Conservation (phyloP, 352 stramenopile genomes). For the Phytophthora pini region DNA sequence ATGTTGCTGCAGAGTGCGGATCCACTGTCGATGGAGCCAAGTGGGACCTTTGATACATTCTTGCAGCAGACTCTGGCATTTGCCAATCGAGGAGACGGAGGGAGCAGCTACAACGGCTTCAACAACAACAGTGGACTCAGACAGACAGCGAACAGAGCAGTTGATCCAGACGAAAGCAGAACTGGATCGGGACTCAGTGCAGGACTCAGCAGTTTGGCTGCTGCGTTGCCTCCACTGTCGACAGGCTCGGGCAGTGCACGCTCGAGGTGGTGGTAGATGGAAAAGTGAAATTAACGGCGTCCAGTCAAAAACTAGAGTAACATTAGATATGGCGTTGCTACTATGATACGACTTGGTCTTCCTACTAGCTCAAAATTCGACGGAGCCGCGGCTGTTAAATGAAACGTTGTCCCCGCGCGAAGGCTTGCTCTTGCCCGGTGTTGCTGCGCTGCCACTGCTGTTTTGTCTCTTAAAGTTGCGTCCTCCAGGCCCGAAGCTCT, state of each 20-base stretch:
- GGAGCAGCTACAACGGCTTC: constrained; percentile 19
- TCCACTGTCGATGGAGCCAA: constrained; percentile 57
- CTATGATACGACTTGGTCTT: constrained; percentile 34
- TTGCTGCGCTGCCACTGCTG: constrained; percentile 17
- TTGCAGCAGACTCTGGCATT: constrained; percentile 70
- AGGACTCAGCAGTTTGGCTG: constrained; percentile 15
- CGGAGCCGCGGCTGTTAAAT: constrained; percentile 46
- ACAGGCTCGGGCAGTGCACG: constrained; percentile 27
- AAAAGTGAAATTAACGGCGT: constrained; percentile 2
- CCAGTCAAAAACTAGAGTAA: constrained; percentile 39
- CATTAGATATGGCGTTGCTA: constrained; percentile 38
- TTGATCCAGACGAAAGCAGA: constrained; percentile 23
- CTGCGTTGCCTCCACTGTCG: constrained; percentile 29
- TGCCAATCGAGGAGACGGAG: constrained; percentile 44
- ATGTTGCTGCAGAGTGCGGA: constrained; percentile 52
- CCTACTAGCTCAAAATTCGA: constrained; percentile 62
- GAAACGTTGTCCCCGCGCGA: constrained; percentile 28
- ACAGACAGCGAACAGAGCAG: constrained; percentile 51
- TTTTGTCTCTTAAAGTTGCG: constrained; percentile 17
- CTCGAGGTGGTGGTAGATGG: constrained; percentile 45
- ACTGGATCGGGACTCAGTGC: constrained; percentile 12
- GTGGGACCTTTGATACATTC: constrained; percentile 61
- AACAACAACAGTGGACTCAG: constrained; percentile 41
- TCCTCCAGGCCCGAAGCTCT: constrained; percentile 18
- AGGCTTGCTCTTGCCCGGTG: neutral